Evolutionary conservation across 108 stramenopile species (phyloP), one percentile per base, ranked within the genome.

Genomic region (Skeletonema menzelii): DNA sequence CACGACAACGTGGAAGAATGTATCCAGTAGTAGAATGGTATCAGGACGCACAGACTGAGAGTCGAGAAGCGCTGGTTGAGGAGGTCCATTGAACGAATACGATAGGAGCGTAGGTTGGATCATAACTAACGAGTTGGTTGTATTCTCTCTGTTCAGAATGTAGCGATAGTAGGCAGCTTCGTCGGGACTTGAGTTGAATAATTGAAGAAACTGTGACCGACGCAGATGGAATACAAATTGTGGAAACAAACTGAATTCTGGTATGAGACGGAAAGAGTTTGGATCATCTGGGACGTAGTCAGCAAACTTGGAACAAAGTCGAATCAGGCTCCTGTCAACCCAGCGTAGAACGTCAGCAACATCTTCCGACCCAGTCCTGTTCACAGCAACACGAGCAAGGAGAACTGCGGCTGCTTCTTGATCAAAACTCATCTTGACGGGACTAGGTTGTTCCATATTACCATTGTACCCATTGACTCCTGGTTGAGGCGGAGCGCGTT

Each of bases 1-100:
- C 19, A 99, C 97, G 37, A 99, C 97, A 13, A 99, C 99, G 67
- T 98, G 98, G 85, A 99, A 99, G 91, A 99, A 99, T 3, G 98
- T 98, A 72, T 99, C 98, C 28, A 99, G 82, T 8, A 99, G 82
- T 42, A 99, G 79, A 76, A 99, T 99, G 46, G 94, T 97, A 77
- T 99, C 98, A 6, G 97, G 92, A 8, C 97, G 93, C 5, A 99
- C 97, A 47, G 89, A 88, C 68, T 94, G 84, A 34, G 97, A 92
- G 77, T 99, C 99, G 67, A 99, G 86, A 62, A 99, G 81, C 22
- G 97, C 96, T 3, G 99, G 95, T 72, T 88, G 85, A 13, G 99
- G 98, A 6, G 97, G 97, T 14, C 97, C 97, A 72, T 95, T 86
- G 75, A 97, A 97, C 8, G 92, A 88, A 88, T 99, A 99, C 56